Conservation (phyloP, 306 rosid genomes). For the Trifolium pratense region DNA sequence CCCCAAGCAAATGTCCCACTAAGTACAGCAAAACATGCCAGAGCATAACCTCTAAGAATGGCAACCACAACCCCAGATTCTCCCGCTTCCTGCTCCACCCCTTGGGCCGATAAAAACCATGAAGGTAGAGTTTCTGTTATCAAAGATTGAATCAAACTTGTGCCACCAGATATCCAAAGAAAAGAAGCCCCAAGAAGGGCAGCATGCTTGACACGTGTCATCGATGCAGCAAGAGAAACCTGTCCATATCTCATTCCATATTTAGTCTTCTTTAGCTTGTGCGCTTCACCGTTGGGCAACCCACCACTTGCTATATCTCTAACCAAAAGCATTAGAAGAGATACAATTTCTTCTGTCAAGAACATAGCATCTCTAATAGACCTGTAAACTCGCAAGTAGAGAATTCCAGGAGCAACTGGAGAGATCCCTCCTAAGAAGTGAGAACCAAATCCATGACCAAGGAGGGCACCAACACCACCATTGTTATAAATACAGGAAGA, state of each 20-base stretch:
- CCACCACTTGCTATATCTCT: constrained; percentile 67
- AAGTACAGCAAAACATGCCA: constrained; percentile 80
- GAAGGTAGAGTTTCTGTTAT: constrained; percentile 88
- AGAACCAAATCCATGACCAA: constrained; percentile 93
- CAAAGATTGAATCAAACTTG: constrained; percentile 73
- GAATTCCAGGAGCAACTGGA: constrained; percentile 93
- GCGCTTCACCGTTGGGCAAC: constrained; percentile 53
- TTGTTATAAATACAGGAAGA: constrained; percentile 54
- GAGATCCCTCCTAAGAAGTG: constrained; percentile 79
- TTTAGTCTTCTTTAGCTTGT: constrained; percentile 57
- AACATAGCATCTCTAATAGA: constrained; percentile 75
- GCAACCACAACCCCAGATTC: constrained; percentile 71
- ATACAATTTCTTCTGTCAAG: constrained; percentile 75
- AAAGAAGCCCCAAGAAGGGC: constrained; percentile 89
- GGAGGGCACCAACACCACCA: constrained; percentile 90
- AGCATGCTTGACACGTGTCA: constrained; percentile 82
- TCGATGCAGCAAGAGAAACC: constrained; percentile 78
- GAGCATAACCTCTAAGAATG: constrained; percentile 88
- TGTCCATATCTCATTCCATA: constrained; percentile 60
- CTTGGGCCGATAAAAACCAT: constrained; percentile 81
- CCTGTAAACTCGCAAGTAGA: constrained; percentile 73
- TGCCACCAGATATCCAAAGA: constrained; percentile 86
- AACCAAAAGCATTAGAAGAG: constrained; percentile 81
- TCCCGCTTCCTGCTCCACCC: constrained; percentile 59
- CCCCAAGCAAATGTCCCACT: constrained; percentile 96